Percentiles rank a stretch among this genome's conserved stretches.
phyloP scores from a whole-genome alignment of 768 basidiomycete genomes.

The Leccinum boreale region DNA sequence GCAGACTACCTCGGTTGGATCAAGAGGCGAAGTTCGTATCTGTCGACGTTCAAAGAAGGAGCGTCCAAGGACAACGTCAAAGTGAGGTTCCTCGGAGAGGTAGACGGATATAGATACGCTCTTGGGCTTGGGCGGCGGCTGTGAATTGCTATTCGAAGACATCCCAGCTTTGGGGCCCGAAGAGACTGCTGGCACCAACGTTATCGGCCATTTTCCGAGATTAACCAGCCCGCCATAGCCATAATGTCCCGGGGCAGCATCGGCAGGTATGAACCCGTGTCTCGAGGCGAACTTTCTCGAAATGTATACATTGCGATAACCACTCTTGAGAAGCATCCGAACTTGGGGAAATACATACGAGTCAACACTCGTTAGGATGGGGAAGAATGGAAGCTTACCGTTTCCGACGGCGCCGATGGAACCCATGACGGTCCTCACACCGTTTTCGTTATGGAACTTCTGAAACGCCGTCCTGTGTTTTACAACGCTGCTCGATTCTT shows the following conservation, averaged over 20 bases:
- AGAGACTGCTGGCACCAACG: slow-evolving; percentile 39
- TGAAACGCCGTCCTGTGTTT: slow-evolving; percentile 75
- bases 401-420: slow-evolving; percentile 87
- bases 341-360: slow-evolving; percentile 41
- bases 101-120: slow-evolving; percentile 62
- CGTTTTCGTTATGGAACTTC: slow-evolving; percentile 86
- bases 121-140: slow-evolving; percentile 30
- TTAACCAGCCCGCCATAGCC: slow-evolving; percentile 91
- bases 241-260: slow-evolving; percentile 85
- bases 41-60: slow-evolving; percentile 81
- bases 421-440: slow-evolving; percentile 89
- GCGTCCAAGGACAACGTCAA: slow-evolving; percentile 91
- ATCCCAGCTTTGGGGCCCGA: neutral
- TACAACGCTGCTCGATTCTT: slow-evolving; percentile 49
- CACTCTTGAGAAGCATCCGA: slow-evolving; percentile 89
- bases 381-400: slow-evolving; percentile 44
- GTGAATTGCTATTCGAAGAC: slow-evolving; percentile 1
- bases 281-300: slow-evolving; percentile 88
- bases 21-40: slow-evolving; percentile 76
- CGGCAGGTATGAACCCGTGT: slow-evolving; percentile 83
- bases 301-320: slow-evolving; percentile 93
- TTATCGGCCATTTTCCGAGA: slow-evolving; percentile 87
- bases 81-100: slow-evolving; percentile 92
- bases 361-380: neutral
- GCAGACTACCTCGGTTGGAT: slow-evolving; percentile 88